phyloP scores from a whole-genome alignment of 1,284 basidiomycete species.

The Microbotryum lychnidis-dioicae region DNA sequence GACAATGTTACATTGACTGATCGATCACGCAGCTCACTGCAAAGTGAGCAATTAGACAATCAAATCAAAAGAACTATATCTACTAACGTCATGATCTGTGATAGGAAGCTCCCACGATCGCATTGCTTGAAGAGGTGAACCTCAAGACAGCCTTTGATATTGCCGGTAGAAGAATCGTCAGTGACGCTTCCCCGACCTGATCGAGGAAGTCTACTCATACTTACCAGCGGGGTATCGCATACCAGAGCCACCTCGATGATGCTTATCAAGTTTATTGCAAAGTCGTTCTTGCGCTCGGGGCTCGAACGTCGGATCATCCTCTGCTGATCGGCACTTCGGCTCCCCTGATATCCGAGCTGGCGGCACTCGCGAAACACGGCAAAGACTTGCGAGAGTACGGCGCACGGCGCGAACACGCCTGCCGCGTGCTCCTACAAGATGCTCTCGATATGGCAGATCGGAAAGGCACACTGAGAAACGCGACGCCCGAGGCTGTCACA shows the following conservation, averaged over 20 bases:
- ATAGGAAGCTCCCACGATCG: too few species aligned
- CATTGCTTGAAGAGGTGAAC: too few species aligned
- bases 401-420: background rate
- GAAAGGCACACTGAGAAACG: background rate
- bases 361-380: background rate
- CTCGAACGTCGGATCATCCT: slow-evolving; percentile 6
- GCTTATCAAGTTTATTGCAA: slow-evolving; percentile 4
- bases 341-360: background rate
- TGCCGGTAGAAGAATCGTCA: too few species aligned
- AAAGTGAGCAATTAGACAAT: too few species aligned
- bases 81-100: too few species aligned
- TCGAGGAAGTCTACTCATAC: too few species aligned
- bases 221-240: too few species aligned
- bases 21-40: too few species aligned
- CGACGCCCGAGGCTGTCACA: background rate
- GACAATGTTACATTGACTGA: too few species aligned
- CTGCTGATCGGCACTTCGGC: slow-evolving; percentile 1
- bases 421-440: background rate
- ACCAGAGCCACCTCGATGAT: background rate
- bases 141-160: too few species aligned
- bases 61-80: too few species aligned
- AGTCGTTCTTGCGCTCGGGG: slow-evolving; percentile 6
- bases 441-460: slow-evolving; percentile 4
- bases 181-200: too few species aligned
- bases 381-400: slow-evolving; percentile 2